Evolutionary conservation across 352 stramenopile genomes (phyloP), one percentile per base, ranked within the genome.

Genomic region (Saprolegnia parasitica): DNA sequence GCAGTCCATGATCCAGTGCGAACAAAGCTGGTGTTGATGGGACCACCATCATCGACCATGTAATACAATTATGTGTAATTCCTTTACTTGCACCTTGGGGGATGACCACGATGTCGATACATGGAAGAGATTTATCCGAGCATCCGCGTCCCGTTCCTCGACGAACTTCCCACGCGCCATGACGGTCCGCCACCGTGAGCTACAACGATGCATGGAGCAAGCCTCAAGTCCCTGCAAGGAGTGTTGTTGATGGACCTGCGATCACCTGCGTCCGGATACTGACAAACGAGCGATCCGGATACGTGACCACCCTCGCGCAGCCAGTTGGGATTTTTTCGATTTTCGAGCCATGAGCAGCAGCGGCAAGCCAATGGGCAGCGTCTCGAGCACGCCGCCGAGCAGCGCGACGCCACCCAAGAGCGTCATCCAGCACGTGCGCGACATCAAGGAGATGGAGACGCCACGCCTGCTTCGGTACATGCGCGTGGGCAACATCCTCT

Each of bases 361-460:
- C 29, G 11, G 45, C 20, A 70, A 70, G 63, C 63, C 63, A 4
- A 70, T 70, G 63, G 63, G 63, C 16, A 70, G 63, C 63, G 55
- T 70, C 8, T 70, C 63, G 35, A 70, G 63, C 63, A 46, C 49
- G 50, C 29, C 39, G 21, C 49, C 49, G 35, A 61, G 23, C 6
- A 52, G 39, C 32, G 50, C 20, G 18, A 62, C 35, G 60, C 78
- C 83, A 20, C 3, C 52, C 52, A 70, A 60, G 63, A 70, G n/a
- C 21, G 50, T 70, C 4, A 55, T 70, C 35, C 42, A 70, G 20
- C 63, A 52, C 32, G 47, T 70, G 20, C 63, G 63, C 23, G 35
- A 70, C 21, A 35, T 72, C 40, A 50, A 72, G 11, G 56, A 66
- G 56, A 68, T 72, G 54, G 66, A 72, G 35, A 72, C 66, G 29